phyloP scores from a whole-genome alignment of 148 eudicot genomes.

The Beta vulgaris region DNA sequence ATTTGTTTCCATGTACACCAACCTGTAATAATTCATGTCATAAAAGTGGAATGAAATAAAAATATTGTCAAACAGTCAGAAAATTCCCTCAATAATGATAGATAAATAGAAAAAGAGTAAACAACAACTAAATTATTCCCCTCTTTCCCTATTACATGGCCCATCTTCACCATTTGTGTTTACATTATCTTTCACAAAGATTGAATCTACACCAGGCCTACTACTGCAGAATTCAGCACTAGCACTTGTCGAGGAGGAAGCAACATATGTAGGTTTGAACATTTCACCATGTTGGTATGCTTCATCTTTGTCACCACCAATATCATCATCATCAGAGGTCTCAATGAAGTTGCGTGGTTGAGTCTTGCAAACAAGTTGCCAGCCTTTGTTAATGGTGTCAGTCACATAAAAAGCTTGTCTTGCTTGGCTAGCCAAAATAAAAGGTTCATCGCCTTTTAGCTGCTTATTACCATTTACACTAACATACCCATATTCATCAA shows the following conservation, averaged over 20 bases:
- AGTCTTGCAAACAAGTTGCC: not conserved
- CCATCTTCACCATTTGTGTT: not conserved
- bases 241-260: not conserved
- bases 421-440: slow-evolving; percentile 10
- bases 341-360: not conserved
- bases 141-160: not conserved
- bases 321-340: not conserved
- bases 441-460: not conserved
- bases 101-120: too few species aligned
- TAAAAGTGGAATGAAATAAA: too few species aligned
- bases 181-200: not conserved
- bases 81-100: too few species aligned
- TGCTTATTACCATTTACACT: not conserved
- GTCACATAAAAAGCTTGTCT: slow-evolving; percentile 12
- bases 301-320: not conserved
- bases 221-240: not conserved
- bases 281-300: not conserved
- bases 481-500: not conserved
- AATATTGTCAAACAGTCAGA: too few species aligned
- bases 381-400: slow-evolving; percentile 8
- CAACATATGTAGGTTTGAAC: not conserved
- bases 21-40: too few species aligned
- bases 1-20: too few species aligned
- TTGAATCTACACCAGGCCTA: not conserved
- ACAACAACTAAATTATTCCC: not conserved